A percentile compares a stretch with the other conserved stretches of the same genome.
phyloP scores from a whole-genome alignment of 2,329 filamentous ascomycete genomes.

The Fusarium xyrophilum region DNA sequence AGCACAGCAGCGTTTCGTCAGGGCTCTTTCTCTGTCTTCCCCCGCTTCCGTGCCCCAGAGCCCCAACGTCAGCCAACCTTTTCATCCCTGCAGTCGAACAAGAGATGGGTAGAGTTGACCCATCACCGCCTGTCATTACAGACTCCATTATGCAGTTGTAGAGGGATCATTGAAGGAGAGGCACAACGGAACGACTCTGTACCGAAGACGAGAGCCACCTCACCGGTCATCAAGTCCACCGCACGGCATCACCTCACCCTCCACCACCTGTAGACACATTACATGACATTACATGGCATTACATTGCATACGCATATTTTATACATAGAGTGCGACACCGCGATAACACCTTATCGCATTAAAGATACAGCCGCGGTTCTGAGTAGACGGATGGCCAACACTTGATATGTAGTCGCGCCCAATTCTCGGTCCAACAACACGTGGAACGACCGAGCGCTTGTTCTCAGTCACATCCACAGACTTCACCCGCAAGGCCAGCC shows the following conservation, averaged over 20 bases:
- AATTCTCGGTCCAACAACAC: conserved; percentile 42
- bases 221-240: conserved; percentile 18
- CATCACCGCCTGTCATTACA: conserved; percentile 22
- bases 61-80: conserved; percentile 24
- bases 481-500: conserved; percentile 3
- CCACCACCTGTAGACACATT: not conserved
- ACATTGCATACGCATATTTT: conserved; percentile 2
- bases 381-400: conserved; percentile 7
- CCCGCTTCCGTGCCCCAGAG: conserved; percentile 18
- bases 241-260: conserved; percentile 5
- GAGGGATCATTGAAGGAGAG: not conserved
- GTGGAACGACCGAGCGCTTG: conserved; percentile 39
- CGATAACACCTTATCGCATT: conserved; percentile 16
- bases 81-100: conserved; percentile 18
- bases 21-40: not conserved
- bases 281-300: not conserved
- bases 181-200: not conserved
- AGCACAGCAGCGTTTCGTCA: conserved; percentile 10
- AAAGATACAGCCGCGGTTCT: conserved; percentile 25
- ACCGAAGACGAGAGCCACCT: conserved; percentile 11
- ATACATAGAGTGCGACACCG: conserved; percentile 17
- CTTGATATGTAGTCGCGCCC: conserved; percentile 38
- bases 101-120: conserved; percentile 12
- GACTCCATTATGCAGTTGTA: not conserved
- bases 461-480: conserved; percentile 20